Evolutionary conservation across 179 eudicot genomes (phyloP), one percentile per base, ranked within the genome.

Genomic region (Patellifolia procumbens): DNA sequence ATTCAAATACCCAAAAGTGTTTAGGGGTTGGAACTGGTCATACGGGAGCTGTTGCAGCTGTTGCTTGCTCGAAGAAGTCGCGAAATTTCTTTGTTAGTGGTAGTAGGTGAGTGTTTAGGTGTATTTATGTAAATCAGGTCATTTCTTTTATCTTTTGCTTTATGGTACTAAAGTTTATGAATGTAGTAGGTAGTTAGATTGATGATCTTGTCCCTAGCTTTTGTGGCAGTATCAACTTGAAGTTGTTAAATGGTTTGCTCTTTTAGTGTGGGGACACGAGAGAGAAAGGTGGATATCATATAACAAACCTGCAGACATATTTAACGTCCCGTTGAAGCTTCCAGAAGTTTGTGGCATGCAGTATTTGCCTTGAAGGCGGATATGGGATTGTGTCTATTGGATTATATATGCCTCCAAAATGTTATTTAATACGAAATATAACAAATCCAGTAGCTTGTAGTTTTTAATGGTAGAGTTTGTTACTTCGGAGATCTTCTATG

Each of bases 31-130:
- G 96, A 58, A 51, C 77, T 68, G 99, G 98, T 63, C 99, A 95
- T 81, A 82, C 87, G 88, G 96, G 89, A 70, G 97, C 92, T 80
- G 92, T 95, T 83, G 98, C 96, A 78, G 97, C 98, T 75, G 94
- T 95, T 85, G 91, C 96, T 78, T 91, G 89, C 74, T 90, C 99
- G 28, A 90, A 88, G 87, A 93, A 90, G 78, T 81, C 51, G 45
- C 81, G 82, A 3, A 83, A 89, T 85, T 95, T 95, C 69, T 84
- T 93, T 80, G 94, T 95, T 72, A 95, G 99, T 64, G 99, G 95
- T 66, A 93, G 99, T 76, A 93, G 97, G 98, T 94, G 80, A 81
- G 79, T 78, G 61, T 65, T 63, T 49, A 69, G 43, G 49, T 31
- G 51, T 77, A 35, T 73, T 68, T 26, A 17, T 17, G 8, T 62